phyloP scores from a whole-genome alignment of 2,329 filamentous ascomycete species.

The Pseudogymnoascus sp. region DNA sequence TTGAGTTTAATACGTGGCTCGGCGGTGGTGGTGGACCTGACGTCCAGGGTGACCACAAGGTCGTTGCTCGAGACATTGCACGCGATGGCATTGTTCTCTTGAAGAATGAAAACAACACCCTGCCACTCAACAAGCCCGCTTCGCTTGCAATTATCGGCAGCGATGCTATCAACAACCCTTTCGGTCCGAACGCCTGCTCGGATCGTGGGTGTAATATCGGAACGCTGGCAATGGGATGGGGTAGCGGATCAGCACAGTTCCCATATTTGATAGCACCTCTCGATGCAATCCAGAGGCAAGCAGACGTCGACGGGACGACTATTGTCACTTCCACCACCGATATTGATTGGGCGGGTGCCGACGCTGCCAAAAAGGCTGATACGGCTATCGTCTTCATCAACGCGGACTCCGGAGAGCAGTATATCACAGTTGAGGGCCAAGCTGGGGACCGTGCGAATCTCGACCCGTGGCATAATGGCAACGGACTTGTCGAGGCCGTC shows the following conservation, averaged over 20 bases:
- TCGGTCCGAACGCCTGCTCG: constrained; percentile 55
- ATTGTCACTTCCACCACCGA: constrained; percentile 52
- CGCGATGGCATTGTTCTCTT: constrained; percentile 57
- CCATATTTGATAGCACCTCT: constrained; percentile 56
- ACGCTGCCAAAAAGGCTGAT: constrained; percentile 35
- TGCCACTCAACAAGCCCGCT: constrained; percentile 49
- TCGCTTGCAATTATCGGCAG: constrained; percentile 56
- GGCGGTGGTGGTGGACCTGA: constrained; percentile 31
- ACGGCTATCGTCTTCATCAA: constrained; percentile 65
- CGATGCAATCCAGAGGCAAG: constrained; percentile 55
- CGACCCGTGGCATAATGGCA: constrained; percentile 51
- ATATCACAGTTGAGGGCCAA: constrained; percentile 29
- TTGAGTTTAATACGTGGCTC: constrained; percentile 37
- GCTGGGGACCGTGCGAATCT: constrained; percentile 57
- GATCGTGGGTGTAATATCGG: constrained; percentile 56
- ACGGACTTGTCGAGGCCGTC: constrained; percentile 46
- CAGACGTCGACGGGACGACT: constrained; percentile 43
- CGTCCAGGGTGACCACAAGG: constrained; percentile 53
- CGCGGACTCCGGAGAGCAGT: constrained; percentile 66
- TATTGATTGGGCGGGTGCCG: constrained; percentile 25
- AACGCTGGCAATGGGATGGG: constrained; percentile 61
- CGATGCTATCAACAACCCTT: constrained; percentile 52
- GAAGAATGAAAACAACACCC: constrained; percentile 51
- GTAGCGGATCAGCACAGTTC: not conserved
- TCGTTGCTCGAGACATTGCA: constrained; percentile 51